These are phyloP conservation scores for Chrysopogon serrulatus DNA, from an alignment of 176 grass and related monocot species.

Conservation along the genomic window DNA sequence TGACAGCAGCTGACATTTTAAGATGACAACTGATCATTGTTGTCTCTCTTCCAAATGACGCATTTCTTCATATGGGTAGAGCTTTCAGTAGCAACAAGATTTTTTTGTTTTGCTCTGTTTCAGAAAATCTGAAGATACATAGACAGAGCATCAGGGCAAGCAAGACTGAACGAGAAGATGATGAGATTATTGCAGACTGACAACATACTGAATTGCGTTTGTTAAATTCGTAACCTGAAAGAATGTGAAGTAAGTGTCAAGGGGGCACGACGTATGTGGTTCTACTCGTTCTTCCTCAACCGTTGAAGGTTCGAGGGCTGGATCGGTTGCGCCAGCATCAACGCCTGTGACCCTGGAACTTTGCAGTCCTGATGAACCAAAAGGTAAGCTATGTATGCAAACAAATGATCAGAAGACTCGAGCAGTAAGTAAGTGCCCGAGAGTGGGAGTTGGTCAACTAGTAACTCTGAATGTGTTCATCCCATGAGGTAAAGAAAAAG, in stretches of 20 bases:
- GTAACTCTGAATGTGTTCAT: neutral
- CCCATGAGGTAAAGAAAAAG: neutral
- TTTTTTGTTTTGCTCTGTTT: neutral
- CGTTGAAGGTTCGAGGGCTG: neutral
- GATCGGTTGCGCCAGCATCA: neutral
- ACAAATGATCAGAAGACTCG: neutral
- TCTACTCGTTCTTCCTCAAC: neutral
- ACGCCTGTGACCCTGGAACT: neutral
- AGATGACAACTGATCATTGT: neutral
- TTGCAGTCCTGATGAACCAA: conserved; percentile 13
- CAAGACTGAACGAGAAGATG: neutral
- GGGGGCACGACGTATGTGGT: neutral
- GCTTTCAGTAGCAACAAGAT: neutral
- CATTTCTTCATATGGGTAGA: neutral
- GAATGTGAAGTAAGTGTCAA: neutral
- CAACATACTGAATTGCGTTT: neutral
- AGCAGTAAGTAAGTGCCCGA: neutral
- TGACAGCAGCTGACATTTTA: neutral
- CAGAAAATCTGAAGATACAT: neutral
- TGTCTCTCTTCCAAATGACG: neutral
- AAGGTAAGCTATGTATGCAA: conserved; percentile 24
- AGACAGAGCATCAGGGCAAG: neutral
- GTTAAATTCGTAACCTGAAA: conserved; percentile 1
- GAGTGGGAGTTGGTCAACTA: neutral
- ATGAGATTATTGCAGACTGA: neutral